Percentiles rank a stretch among this genome's conserved stretches.
phyloP scores from a whole-genome alignment of 2,329 filamentous ascomycete species.

The Amauroascus verrucosus region DNA sequence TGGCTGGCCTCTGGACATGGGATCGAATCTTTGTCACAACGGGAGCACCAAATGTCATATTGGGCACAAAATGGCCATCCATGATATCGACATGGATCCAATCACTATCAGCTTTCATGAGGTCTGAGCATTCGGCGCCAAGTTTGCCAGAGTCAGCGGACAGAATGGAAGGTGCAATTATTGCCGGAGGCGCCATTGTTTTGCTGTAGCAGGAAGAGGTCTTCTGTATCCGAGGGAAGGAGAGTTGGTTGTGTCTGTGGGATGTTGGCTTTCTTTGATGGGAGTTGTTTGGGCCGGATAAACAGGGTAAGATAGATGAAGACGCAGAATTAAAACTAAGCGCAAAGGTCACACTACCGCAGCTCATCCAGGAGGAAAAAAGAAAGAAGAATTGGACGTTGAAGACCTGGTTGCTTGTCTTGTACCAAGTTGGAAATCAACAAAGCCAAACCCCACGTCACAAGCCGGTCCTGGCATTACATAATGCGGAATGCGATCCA shows the following conservation, averaged over 20 bases:
- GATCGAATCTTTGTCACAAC: constrained; percentile 88
- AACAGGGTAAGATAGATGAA: too few species aligned
- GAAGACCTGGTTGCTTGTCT: too few species aligned
- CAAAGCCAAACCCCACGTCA: neutral
- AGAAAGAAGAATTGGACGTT: too few species aligned
- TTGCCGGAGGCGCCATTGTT: constrained; percentile 76
- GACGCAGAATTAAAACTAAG: too few species aligned
- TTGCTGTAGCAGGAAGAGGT: neutral
- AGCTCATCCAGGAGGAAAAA: too few species aligned
- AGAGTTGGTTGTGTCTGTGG: too few species aligned
- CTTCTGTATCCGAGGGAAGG: neutral
- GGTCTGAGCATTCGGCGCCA: constrained; percentile 73
- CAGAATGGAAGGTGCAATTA: constrained; percentile 96
- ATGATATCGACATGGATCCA: constrained; percentile 95
- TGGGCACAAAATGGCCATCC: constrained; percentile 98
- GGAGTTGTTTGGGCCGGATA: too few species aligned
- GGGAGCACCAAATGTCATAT: constrained; percentile 92
- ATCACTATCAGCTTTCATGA: constrained; percentile 78
- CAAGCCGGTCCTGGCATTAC: neutral
- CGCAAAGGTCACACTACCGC: too few species aligned
- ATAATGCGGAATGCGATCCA: too few species aligned
- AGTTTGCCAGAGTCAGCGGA: constrained; percentile 90
- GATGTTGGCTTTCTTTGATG: too few species aligned
- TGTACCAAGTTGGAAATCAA: neutral
- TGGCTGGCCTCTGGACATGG: constrained; percentile 66